Conservation (phyloP, 108 stramenopile species). For the Parietichytrium sp. region DNA sequence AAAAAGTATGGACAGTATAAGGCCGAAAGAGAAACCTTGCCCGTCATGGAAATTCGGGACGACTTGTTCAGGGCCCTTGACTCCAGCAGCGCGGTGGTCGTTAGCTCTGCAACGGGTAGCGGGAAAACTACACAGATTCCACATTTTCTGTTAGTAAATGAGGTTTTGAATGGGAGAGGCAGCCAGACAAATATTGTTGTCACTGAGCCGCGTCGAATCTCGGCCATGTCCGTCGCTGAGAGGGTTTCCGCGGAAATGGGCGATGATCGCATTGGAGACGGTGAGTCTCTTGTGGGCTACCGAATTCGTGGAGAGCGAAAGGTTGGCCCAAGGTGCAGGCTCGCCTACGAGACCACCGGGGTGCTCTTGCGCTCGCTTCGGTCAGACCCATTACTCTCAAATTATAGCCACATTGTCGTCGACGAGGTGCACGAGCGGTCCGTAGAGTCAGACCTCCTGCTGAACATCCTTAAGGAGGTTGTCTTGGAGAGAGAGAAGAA, state of each 20-base stretch:
- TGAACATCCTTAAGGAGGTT: not conserved
- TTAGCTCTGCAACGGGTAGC: conserved; percentile 62
- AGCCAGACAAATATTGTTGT: conserved; percentile 67
- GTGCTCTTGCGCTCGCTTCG: conserved; percentile 91
- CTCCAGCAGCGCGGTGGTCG: conserved; percentile 50
- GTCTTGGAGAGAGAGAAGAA: conserved; percentile 40
- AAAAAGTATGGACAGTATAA: not conserved
- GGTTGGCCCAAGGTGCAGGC: conserved; percentile 64
- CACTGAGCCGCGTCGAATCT: conserved; percentile 80
- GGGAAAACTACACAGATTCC: conserved; percentile 82
- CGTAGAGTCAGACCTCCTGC: conserved; percentile 38
- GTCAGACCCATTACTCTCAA: conserved; percentile 64
- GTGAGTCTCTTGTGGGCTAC: conserved; percentile 76
- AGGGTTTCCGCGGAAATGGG: conserved; percentile 75
- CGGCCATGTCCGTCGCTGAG: conserved; percentile 75
- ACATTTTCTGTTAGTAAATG: conserved; percentile 72
- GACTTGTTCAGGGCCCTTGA: conserved; percentile 45
- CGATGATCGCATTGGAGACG: conserved; percentile 57
- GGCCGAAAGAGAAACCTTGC: conserved; percentile 30
- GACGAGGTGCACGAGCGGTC: conserved; percentile 45
- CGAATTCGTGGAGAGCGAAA: conserved; percentile 81
- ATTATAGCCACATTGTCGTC: conserved; percentile 38
- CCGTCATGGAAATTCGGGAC: conserved; percentile 8
- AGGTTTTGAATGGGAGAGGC: conserved; percentile 48
- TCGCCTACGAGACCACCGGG: conserved; percentile 94